Evolutionary conservation across 768 basidiomycete genomes (phyloP).

Genomic region (Leccinum aurantiacum): DNA sequence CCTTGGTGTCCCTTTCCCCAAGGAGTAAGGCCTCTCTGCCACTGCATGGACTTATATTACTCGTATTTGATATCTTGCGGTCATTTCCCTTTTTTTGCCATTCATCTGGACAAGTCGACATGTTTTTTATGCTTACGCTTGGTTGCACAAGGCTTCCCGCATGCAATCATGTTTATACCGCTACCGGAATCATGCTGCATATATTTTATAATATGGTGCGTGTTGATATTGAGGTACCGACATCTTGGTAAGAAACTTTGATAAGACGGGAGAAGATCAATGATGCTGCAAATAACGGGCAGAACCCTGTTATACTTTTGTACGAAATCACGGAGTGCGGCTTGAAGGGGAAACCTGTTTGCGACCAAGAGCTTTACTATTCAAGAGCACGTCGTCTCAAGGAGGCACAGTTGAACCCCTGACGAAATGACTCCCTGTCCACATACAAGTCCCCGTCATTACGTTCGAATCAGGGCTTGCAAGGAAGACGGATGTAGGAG

Average conservation of each 20-base stretch:
- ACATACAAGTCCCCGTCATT: constrained; percentile 40
- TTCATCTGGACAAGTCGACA: background rate
- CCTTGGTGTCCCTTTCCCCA: constrained; percentile 4
- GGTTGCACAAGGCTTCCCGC: background rate
- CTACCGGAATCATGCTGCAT: background rate
- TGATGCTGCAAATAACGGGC: background rate
- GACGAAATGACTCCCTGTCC: constrained; percentile 20
- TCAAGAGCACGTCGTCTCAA: constrained; percentile 14
- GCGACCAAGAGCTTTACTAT: constrained; percentile 6
- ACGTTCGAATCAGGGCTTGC: constrained; percentile 43
- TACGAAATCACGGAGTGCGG: background rate
- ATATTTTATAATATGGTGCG: background rate
- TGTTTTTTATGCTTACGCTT: background rate
- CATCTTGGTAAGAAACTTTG: constrained; percentile 9
- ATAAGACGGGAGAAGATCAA: constrained; percentile 5
- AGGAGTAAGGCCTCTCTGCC: constrained; percentile 5
- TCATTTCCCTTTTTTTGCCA: background rate
- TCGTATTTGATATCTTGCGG: constrained; percentile 5
- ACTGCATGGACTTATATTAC: constrained; percentile 9
- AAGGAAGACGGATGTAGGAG: constrained; percentile 56
- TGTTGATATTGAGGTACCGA: constrained; percentile 3
- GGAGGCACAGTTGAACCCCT: background rate
- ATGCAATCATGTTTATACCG: constrained; percentile 3
- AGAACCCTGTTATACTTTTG: constrained; percentile 7
- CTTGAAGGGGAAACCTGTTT: background rate